Evolutionary conservation across 345 rosid genomes (phyloP).

Genomic region (Brassica napus): DNA sequence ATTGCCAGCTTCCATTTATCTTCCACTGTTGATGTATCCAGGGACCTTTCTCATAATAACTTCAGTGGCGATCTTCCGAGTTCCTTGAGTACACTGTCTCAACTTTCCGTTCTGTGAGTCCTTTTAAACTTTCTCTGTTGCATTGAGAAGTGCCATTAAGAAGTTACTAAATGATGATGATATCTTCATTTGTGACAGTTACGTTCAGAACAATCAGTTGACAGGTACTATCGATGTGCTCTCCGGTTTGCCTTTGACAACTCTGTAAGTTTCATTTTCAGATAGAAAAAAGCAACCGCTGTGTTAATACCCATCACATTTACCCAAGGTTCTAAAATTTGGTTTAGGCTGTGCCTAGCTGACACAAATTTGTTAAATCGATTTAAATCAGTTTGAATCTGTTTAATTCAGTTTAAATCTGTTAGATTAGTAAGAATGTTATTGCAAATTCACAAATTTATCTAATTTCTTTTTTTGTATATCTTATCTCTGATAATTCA

Average conservation of each 20-base stretch:
- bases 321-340: background rate
- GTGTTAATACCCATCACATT: background rate
- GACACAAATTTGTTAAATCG: too few species aligned
- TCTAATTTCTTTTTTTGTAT: too few species aligned
- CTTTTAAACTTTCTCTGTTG: constrained; percentile 24
- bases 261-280: constrained; percentile 62
- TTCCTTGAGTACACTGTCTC: constrained; percentile 70
- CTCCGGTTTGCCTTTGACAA: constrained; percentile 60
- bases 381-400: too few species aligned
- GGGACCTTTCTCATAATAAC: constrained; percentile 95
- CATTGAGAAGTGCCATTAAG: background rate
- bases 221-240: constrained; percentile 79
- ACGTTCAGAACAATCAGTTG: constrained; percentile 87
- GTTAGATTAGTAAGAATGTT: too few species aligned
- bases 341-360: too few species aligned
- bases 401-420: too few species aligned
- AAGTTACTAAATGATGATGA: background rate
- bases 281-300: background rate
- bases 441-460: too few species aligned
- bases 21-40: constrained; percentile 28
- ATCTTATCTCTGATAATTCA: too few species aligned
- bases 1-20: constrained; percentile 4
- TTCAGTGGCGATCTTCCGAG: constrained; percentile 85
- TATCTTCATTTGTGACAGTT: constrained; percentile 53
- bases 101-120: constrained; percentile 79